Percentiles rank a stretch among this genome's conserved stretches.
These are phyloP conservation scores for Gnaphalium uliginosum DNA, from an alignment of 129 eudicot genomes.

Conservation along the genomic window DNA sequence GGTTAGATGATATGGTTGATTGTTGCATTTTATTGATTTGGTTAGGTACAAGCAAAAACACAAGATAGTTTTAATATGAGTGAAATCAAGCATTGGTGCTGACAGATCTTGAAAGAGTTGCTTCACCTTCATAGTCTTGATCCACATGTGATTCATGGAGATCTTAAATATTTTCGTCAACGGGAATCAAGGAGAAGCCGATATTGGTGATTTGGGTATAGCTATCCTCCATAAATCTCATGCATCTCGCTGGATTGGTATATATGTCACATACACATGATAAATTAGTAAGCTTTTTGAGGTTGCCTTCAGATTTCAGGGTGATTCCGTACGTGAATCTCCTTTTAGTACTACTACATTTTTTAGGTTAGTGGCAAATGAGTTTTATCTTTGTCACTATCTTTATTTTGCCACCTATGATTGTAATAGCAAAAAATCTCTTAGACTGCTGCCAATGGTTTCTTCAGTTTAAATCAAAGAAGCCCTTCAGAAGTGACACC, in stretches of 20 bases:
- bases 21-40: background rate
- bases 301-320: too few relatives aligned
- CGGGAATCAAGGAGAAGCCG: constrained; percentile 87
- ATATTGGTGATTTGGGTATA: too few relatives aligned
- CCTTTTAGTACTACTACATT: too few relatives aligned
- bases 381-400: background rate
- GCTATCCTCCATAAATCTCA: constrained; percentile 85
- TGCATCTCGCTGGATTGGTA: constrained; percentile 78
- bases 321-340: too few relatives aligned
- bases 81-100: constrained; percentile 84
- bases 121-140: constrained; percentile 82
- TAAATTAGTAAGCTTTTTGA: background rate
- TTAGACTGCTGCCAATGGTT: too few relatives aligned
- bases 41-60: constrained; percentile 85
- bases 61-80: constrained; percentile 66
- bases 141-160: constrained; percentile 44
- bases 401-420: background rate
- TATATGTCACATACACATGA: constrained; percentile 38
- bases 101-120: constrained; percentile 77
- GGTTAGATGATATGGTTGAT: background rate
- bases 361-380: background rate
- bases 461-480: too few relatives aligned
- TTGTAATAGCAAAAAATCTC: background rate
- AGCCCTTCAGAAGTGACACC: too few relatives aligned
- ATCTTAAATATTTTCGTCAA: constrained; percentile 82